Conservation (phyloP, 148 eudicot species). For the Rhododendron ferrugineum region DNA sequence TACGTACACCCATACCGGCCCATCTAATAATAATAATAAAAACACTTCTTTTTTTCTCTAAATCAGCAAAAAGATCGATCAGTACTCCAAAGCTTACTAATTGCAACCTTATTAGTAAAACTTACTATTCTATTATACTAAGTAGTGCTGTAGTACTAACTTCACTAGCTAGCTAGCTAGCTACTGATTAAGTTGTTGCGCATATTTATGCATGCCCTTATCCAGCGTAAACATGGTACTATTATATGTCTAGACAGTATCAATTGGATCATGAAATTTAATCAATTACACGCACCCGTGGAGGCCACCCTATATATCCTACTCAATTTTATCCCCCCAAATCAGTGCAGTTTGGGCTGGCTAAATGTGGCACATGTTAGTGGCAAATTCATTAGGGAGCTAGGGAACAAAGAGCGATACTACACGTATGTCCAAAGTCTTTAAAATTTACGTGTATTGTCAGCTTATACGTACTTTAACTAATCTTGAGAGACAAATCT, state of each 20-base stretch:
- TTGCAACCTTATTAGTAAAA: too few species aligned
- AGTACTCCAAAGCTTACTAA: background rate
- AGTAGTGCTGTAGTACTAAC: too few species aligned
- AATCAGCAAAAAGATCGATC: background rate
- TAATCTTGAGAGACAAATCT: background rate
- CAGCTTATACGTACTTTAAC: too few species aligned
- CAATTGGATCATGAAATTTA: too few species aligned
- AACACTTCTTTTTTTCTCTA: background rate
- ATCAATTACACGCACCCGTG: too few species aligned
- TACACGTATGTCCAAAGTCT: background rate
- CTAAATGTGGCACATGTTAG: background rate
- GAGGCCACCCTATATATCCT: too few species aligned
- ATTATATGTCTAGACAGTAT: too few species aligned
- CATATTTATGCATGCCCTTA: background rate
- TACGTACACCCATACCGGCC: background rate
- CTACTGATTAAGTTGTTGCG: background rate
- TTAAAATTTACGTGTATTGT: too few species aligned
- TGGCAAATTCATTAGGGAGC: background rate
- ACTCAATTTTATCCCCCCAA: too few species aligned
- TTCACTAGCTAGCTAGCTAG: too few species aligned
- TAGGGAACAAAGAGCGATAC: background rate
- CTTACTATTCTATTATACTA: too few species aligned
- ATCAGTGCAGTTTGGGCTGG: background rate
- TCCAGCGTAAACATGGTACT: background rate
- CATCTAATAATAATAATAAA: too few species aligned